These are phyloP conservation scores for Arthroderma sp. DNA, from an alignment of 2,329 filamentous ascomycete genomes.

Conservation along the genomic window DNA sequence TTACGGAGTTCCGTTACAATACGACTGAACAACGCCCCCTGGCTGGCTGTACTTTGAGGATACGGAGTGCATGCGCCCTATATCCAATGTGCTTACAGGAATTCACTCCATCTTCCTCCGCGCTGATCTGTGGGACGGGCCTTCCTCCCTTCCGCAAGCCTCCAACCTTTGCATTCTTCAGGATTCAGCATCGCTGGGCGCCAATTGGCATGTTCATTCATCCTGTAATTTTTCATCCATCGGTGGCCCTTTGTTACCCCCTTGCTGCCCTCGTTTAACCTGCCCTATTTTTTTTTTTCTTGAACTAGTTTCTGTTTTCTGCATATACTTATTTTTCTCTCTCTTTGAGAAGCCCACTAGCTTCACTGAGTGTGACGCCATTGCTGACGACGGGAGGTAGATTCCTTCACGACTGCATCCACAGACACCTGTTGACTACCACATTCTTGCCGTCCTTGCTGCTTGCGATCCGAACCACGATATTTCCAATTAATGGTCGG, in stretches of 20 bases:
- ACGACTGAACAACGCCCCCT: neutral
- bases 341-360: neutral
- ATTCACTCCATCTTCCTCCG: slow-evolving; percentile 6
- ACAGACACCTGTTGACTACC: slow-evolving; percentile 53
- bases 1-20: neutral
- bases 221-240: neutral
- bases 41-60: neutral
- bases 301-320: slow-evolving; percentile 3
- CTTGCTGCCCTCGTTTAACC: slow-evolving; percentile 2
- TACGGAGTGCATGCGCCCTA: slow-evolving; percentile 2
- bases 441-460: slow-evolving; percentile 51
- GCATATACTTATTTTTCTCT: neutral
- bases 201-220: neutral
- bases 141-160: slow-evolving; percentile 17
- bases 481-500: slow-evolving; percentile 55
- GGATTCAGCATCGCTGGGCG: slow-evolving; percentile 5
- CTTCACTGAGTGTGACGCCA: neutral
- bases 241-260: neutral
- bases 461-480: slow-evolving; percentile 53
- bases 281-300: neutral
- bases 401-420: slow-evolving; percentile 36
- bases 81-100: neutral
- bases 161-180: slow-evolving; percentile 10
- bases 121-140: slow-evolving; percentile 15
- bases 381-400: slow-evolving; percentile 19